These are phyloP conservation scores for Ammopiptanthus mongolicus DNA, from an alignment of 306 rosid genomes.

Conservation along the genomic window DNA sequence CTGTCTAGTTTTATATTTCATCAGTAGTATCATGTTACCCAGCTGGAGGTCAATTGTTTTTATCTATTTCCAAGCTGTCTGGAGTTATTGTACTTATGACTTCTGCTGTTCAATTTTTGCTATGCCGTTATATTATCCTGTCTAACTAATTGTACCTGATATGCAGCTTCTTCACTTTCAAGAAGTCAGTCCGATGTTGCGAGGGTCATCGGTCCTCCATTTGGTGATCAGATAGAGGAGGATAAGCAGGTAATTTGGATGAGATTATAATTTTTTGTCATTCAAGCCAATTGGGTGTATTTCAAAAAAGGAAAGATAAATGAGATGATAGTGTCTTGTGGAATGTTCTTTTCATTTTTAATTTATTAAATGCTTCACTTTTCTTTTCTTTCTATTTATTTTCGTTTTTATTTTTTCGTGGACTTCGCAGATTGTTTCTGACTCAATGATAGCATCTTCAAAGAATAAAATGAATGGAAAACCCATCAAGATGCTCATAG, in stretches of 20 bases:
- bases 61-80: neutral
- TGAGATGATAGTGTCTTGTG: neutral
- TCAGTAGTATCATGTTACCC: neutral
- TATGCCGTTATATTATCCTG: neutral
- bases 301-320: neutral
- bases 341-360: conserved; percentile 8
- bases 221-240: conserved; percentile 67
- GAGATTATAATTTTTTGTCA: conserved; percentile 3
- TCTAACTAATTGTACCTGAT: conserved; percentile 26
- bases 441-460: conserved; percentile 45
- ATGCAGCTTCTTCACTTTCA: conserved; percentile 58
- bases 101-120: neutral
- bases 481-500: conserved; percentile 95
- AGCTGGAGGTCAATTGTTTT: neutral
- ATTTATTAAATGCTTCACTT: conserved; percentile 10
- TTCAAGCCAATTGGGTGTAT: neutral
- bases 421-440: conserved; percentile 46
- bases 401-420: conserved; percentile 12
- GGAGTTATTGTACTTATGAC: conserved; percentile 4
- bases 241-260: conserved; percentile 62
- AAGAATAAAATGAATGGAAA: conserved; percentile 58
- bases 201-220: conserved; percentile 40
- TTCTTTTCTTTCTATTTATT: conserved; percentile 18
- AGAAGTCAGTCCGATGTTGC: conserved; percentile 83
- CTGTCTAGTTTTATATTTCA: conserved; percentile 6